Evolutionary conservation across 2,329 filamentous ascomycete species (phyloP), one percentile per base, ranked within the genome.

Genomic region (Curvularia hawaiiensis): DNA sequence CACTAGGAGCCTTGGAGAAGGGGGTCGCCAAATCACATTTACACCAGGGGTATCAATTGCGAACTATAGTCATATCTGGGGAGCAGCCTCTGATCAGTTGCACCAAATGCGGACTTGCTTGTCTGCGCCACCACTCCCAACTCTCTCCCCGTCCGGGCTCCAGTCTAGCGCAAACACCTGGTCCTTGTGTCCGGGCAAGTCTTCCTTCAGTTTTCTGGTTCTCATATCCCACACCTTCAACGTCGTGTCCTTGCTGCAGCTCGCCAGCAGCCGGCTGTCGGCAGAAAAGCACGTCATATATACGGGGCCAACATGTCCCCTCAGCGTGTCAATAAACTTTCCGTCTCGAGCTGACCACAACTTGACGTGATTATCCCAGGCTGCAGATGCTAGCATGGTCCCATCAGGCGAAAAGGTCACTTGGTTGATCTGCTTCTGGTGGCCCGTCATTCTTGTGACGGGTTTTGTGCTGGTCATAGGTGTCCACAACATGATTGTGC

Each of bases 381-480:
- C 89, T 9, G 91, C 88, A 38, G 90, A 96, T 9, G 95, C 95
- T 67, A 99, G 92, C 57, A 94, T 84, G 9, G 86, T 83, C 33
- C 92, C 94, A 71, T 98, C 93, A 0, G 94, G 92, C 0, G 92
- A 97, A 78, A 98, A 98, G 0, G 89, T 90, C 47, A 98, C 93
- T 73, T 97, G 91, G 75, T 98, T 97, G 66, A 98, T 93, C 72
- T 94, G 91, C 79, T 98, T 98, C 75, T 97, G 92, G 71, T 99
- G 95, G 2, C 95, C 95, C n/a, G 92, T 79, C 78, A 98, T 85
- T 33, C 92, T 84, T n/a, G 91, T 90, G 3, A 98, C 81, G 0
- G 94, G 93, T 75, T 98, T 97, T 8, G 83, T 90, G 4, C 89
- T 88, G 33, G 64, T 73, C 10, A 88, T 83, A 0, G 93, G 93